Evolutionary conservation across 768 basidiomycete genomes (phyloP).

Genomic region (Bullera alba): DNA sequence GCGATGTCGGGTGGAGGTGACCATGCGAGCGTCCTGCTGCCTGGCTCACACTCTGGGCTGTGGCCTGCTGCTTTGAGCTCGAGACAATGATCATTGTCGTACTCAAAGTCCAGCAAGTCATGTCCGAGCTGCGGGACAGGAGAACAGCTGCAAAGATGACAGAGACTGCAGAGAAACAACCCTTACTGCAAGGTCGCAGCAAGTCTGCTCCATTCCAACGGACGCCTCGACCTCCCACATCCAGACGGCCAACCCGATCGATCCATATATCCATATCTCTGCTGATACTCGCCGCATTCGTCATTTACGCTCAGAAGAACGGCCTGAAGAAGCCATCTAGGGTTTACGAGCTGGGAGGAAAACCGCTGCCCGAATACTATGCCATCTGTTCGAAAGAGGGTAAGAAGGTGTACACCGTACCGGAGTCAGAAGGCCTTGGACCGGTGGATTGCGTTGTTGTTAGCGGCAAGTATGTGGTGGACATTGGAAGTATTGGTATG

Average conservation of each 20-base stretch:
- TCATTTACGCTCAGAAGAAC: constrained; percentile 23
- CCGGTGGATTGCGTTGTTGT: constrained; percentile 33
- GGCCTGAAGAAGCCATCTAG: neutral
- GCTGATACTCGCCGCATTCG: constrained; percentile 26
- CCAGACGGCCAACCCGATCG: constrained; percentile 17
- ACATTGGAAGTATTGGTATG: constrained; percentile 31
- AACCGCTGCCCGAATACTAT: constrained; percentile 17
- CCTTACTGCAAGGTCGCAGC: no score
- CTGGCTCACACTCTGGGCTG: no score
- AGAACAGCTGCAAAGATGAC: no score
- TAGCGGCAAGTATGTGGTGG: constrained; percentile 20
- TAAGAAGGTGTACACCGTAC: constrained; percentile 30
- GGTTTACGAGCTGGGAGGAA: constrained; percentile 3
- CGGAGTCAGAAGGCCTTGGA: constrained; percentile 24
- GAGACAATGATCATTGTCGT: no score
- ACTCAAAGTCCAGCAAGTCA: no score
- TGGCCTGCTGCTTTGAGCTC: no score
- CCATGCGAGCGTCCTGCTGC: no score
- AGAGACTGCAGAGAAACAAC: no score
- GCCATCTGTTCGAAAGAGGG: constrained; percentile 30
- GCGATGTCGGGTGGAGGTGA: constrained; percentile 1
- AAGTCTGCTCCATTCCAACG: no score
- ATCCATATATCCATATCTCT: constrained; percentile 33
- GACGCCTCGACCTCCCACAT: constrained; percentile 17
- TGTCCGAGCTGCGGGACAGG: no score